Evolutionary conservation across 192 early-diverging fungal genomes (phyloP).

Genomic region (Coemansia sp.): DNA sequence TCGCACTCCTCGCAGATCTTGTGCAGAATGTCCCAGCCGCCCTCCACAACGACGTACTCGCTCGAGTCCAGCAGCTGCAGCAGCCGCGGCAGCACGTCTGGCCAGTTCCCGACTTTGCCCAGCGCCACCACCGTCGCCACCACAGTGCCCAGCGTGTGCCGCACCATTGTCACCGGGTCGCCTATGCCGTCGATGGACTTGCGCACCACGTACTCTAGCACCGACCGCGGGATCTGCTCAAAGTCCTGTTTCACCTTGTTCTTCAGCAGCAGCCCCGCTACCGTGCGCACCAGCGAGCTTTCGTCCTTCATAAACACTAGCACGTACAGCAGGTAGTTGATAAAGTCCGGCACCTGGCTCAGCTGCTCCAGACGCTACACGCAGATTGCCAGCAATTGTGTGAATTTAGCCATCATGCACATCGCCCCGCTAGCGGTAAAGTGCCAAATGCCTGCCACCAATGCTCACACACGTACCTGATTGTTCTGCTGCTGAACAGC

Average conservation of each 20-base stretch:
- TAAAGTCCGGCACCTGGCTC: conserved; percentile 79
- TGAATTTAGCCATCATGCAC: background rate
- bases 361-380: conserved; percentile 70
- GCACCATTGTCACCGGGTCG: conserved; percentile 68
- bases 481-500: conserved; percentile 66
- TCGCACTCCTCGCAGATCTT: conserved; percentile 97
- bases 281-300: conserved; percentile 63
- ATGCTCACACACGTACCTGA: conserved; percentile 56
- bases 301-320: conserved; percentile 70
- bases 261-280: conserved; percentile 82
- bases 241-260: conserved; percentile 65
- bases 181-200: conserved; percentile 59
- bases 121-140: conserved; percentile 80
- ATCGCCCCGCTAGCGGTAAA: background rate
- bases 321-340: conserved; percentile 86
- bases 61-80: conserved; percentile 71
- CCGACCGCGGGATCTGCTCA: conserved; percentile 51
- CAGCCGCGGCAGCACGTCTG: conserved; percentile 73
- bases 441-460: no score
- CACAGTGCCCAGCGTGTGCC: conserved; percentile 79
- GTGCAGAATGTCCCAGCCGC: conserved; percentile 78
- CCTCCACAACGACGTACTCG: conserved; percentile 74
- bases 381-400: conserved; percentile 1
- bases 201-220: conserved; percentile 67
- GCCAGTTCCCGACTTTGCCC: conserved; percentile 72